Evolutionary conservation across 176 grass and related monocot genomes (phyloP).

Genomic region (Eragrostis nindensis): DNA sequence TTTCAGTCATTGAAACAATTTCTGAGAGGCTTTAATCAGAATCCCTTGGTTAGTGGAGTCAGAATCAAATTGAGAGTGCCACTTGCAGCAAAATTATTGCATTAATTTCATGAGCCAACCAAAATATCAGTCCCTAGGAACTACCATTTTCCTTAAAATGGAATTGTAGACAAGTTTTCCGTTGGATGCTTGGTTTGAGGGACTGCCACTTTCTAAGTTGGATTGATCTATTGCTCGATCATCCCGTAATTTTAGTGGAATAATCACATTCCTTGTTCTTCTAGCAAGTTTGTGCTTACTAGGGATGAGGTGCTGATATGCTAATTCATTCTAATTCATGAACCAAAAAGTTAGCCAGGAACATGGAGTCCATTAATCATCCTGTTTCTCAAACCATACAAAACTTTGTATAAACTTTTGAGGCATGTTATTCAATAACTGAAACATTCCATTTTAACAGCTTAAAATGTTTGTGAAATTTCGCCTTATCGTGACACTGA

Average conservation of each 20-base stretch:
- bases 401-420: neutral
- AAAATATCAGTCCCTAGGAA: constrained; percentile 19
- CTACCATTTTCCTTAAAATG: neutral
- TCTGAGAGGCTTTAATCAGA: constrained; percentile 30
- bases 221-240: neutral
- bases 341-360: neutral
- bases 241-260: neutral
- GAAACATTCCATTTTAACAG: neutral
- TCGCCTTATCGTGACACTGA: neutral
- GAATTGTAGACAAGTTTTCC: neutral
- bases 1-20: constrained; percentile 29
- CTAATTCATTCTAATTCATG: neutral
- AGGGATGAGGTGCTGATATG: neutral
- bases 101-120: neutral
- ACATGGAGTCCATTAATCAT: neutral
- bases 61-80: constrained; percentile 36
- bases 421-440: neutral
- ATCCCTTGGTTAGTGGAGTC: constrained; percentile 44
- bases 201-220: neutral
- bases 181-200: neutral
- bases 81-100: constrained; percentile 11
- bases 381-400: neutral
- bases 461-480: constrained; percentile 21
- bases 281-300: neutral
- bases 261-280: neutral